A percentile compares a stretch with the other conserved stretches of the same genome.
Conservation (phyloP, 2,329 filamentous ascomycete genomes). For the Diaporthe citriasiana region DNA sequence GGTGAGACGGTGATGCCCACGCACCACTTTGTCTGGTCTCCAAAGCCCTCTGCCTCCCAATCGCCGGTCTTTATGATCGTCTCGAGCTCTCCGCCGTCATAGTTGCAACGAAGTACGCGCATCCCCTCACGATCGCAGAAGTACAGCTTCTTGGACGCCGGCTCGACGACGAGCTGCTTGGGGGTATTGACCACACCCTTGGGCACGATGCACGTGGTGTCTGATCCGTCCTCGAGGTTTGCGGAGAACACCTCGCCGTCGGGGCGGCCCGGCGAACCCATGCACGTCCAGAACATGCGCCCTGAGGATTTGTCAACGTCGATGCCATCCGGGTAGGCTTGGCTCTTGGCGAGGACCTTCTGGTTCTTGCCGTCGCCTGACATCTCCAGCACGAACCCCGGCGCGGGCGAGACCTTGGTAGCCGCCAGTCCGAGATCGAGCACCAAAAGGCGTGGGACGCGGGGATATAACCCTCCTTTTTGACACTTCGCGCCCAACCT, state of each 20-base stretch:
- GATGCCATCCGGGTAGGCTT: slow-evolving; percentile 60
- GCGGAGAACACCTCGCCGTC: slow-evolving; percentile 61
- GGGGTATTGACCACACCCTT: slow-evolving; percentile 63
- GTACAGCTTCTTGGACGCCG: slow-evolving; percentile 53
- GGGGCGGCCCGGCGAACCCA: slow-evolving; percentile 57
- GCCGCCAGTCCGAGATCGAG: slow-evolving; percentile 49
- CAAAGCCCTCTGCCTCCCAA: slow-evolving; percentile 39
- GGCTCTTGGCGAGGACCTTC: slow-evolving; percentile 46
- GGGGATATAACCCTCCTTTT: slow-evolving; percentile 57
- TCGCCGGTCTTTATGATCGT: slow-evolving; percentile 52
- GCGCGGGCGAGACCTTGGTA: slow-evolving; percentile 31
- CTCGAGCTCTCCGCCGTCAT: slow-evolving; percentile 57
- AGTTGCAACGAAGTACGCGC: slow-evolving; percentile 54
- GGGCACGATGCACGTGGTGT: slow-evolving; percentile 59
- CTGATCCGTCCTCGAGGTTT: slow-evolving; percentile 61
- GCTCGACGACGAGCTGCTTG: slow-evolving; percentile 57
- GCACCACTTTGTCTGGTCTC: slow-evolving; percentile 61
- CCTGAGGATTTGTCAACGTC: slow-evolving; percentile 51
- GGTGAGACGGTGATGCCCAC: slow-evolving; percentile 67
- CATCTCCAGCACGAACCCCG: slow-evolving; percentile 44
- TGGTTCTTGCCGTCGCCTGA: slow-evolving; percentile 44
- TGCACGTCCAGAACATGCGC: slow-evolving; percentile 64
- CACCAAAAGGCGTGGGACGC: slow-evolving; percentile 45
- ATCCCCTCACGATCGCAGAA: slow-evolving; percentile 61
- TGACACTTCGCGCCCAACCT: slow-evolving; percentile 61